Evolutionary conservation across 768 basidiomycete species (phyloP).

Genomic region (Boletellus sp.): DNA sequence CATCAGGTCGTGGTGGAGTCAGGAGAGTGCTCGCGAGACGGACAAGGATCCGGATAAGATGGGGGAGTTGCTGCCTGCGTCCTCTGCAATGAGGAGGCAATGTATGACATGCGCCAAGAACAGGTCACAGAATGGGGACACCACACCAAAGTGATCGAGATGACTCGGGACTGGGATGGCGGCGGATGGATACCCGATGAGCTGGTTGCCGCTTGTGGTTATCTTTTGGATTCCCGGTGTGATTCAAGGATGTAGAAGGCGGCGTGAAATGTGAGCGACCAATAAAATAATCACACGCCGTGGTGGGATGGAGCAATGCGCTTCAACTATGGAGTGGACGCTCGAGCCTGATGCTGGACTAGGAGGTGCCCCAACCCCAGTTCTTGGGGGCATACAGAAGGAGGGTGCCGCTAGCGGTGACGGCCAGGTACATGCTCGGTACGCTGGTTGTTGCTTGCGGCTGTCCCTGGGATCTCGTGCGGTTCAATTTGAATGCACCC

Average conservation of each 20-base stretch:
- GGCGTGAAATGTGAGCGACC: neutral
- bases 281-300: neutral
- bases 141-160: neutral
- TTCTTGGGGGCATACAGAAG: too few relatives aligned
- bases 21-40: neutral
- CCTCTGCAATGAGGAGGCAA: slow-evolving; percentile 19
- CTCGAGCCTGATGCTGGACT: too few relatives aligned
- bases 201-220: too few relatives aligned
- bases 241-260: neutral
- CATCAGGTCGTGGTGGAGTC: slow-evolving; percentile 18
- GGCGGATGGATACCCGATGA: too few relatives aligned
- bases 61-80: slow-evolving; percentile 21
- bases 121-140: neutral
- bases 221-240: too few relatives aligned
- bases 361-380: too few relatives aligned
- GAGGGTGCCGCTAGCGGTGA: neutral
- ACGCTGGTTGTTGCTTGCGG: too few relatives aligned
- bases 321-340: too few relatives aligned
- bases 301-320: neutral
- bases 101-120: slow-evolving; percentile 4
- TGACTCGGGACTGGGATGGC: too few relatives aligned
- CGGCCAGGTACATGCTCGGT: too few relatives aligned
- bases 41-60: slow-evolving; percentile 8
- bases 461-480: neutral
- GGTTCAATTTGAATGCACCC: too few relatives aligned